Evolutionary conservation across 352 stramenopile genomes (phyloP), one percentile per base, ranked within the genome.

Genomic region (Pythium sp.): DNA sequence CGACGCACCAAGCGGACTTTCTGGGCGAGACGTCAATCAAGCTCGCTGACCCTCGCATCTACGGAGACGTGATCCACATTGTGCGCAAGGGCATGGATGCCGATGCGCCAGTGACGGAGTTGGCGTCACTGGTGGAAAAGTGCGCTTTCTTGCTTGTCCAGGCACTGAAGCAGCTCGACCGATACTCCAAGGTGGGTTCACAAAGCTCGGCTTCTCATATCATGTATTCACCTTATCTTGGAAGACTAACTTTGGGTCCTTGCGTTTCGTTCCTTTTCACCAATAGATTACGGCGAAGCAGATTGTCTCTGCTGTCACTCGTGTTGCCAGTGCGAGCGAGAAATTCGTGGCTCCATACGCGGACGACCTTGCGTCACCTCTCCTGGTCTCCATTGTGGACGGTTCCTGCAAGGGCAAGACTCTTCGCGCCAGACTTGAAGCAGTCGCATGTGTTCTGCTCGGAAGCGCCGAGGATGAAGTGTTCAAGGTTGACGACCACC

Each of bases 1-100:
- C 75, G 38, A 38, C 46, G 12, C 59, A 68, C 11, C 65, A 80
- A 51, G 62, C 75, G 2, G 78, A 90, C 11, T 91, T 91, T 30
- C 59, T 91, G 20, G 67, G 73, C n/a, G 72, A 81, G 55, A 77
- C 89, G 20, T 75, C 85, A n/a, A 81, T 77, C 1, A 90, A 81
- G 54, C 79, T 93, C 11, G 84, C 86, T 2, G 86, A 94, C 58
- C 86, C 86, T 18, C 82, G 86, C 12, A 68, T 92, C 34, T 90
- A 87, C 64, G 86, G 82, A 15, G 86, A 94, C 60, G 73, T 84
- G 32, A 60, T 94, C 6, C 81, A 75, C 43, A 68, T 84, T 51
- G 56, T 72, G 9, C 58, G 59, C 30, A 53, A 38, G n/a, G 64
- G 36, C 1, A 2, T 24, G 26, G 65, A 20, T 0, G 32, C 79